Evolutionary conservation across 768 basidiomycete genomes (phyloP), one percentile per base, ranked within the genome.

Genomic region (Amanita phalloides): DNA sequence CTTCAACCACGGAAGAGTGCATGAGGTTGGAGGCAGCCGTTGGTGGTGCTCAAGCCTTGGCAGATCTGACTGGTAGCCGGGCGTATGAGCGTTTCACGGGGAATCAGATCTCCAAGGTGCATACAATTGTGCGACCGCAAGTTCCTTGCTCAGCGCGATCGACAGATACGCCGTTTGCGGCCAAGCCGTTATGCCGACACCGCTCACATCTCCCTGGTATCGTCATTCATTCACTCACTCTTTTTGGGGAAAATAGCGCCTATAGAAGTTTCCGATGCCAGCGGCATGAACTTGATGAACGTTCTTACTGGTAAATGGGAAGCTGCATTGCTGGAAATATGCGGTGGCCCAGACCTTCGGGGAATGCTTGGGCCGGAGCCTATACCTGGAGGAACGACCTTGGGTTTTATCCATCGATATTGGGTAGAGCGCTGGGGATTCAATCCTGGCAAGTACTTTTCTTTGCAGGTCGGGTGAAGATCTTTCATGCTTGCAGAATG

Each of bases 41-140:
- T 8, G 89, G 89, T 35, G 87, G 88, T 4, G 66, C 84, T 0
- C 84, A 86, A 54, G 76, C 66, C 4, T 70, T 94, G 6, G 82
- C 90, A 7, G 79, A 86, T 61, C 66, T 85, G 10, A 86, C 86
- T 6, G 91, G 91, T 4, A 87, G 85, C 63, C 74, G 86, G 44
- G 90, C 89, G 1, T 90, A 93, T 61, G 87, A 90, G 60, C 76
- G 91, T 9, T 95, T 95, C 66, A 92, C 90, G 0, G 91, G 86
- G 13, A 78, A 81, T 36, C 91, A 95, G 62, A 90, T 93, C 56
- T 74, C 80, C 49, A 81, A 81, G 66, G 86, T 89, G 53, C 53
- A 51, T 33, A 38, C 28, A 44, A 23, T 44, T 49, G 35, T 23
- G 36, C 41, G 13, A 39, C 35, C 20, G 38, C 14, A 45, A n/a